phyloP scores from a whole-genome alignment of 495 filamentous ascomycete genomes.

The Sporormia fimetaria region DNA sequence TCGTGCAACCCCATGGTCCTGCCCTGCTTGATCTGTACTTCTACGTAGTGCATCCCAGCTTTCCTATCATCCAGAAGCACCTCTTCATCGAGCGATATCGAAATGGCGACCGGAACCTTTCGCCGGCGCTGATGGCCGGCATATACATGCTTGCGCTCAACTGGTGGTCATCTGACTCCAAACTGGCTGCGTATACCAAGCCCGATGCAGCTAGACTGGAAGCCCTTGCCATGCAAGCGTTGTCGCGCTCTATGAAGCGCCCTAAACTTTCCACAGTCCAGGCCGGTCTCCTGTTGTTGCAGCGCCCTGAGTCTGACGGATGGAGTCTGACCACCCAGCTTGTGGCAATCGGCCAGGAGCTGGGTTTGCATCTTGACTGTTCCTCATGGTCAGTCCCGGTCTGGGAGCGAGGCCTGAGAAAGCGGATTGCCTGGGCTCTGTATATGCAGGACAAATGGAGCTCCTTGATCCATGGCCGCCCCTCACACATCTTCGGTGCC shows the following conservation, averaged over 20 bases:
- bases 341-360: slow-evolving; percentile 66
- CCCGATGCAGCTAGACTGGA: slow-evolving; percentile 70
- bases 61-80: slow-evolving; percentile 80
- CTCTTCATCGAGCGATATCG: slow-evolving; percentile 78
- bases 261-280: slow-evolving; percentile 92
- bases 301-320: slow-evolving; percentile 75
- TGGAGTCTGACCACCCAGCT: slow-evolving; percentile 80
- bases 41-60: slow-evolving; percentile 73
- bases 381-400: slow-evolving; percentile 75
- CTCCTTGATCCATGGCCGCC: slow-evolving; percentile 71
- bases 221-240: slow-evolving; percentile 57
- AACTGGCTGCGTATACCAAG: slow-evolving; percentile 49
- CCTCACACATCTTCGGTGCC: slow-evolving; percentile 66
- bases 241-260: slow-evolving; percentile 65
- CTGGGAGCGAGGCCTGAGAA: slow-evolving; percentile 75
- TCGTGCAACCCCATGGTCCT: slow-evolving; percentile 72
- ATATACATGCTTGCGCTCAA: slow-evolving; percentile 86
- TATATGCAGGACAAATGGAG: slow-evolving; percentile 95
- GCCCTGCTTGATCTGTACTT: slow-evolving; percentile 81
- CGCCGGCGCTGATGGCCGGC: slow-evolving; percentile 73
- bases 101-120: slow-evolving; percentile 62
- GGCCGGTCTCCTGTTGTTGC: slow-evolving; percentile 77
- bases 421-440: slow-evolving; percentile 79
- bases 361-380: slow-evolving; percentile 81
- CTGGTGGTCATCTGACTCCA: slow-evolving; percentile 70